These are phyloP conservation scores for Fomitopsis pulvina DNA, from an alignment of 768 basidiomycete genomes.

Conservation along the genomic window DNA sequence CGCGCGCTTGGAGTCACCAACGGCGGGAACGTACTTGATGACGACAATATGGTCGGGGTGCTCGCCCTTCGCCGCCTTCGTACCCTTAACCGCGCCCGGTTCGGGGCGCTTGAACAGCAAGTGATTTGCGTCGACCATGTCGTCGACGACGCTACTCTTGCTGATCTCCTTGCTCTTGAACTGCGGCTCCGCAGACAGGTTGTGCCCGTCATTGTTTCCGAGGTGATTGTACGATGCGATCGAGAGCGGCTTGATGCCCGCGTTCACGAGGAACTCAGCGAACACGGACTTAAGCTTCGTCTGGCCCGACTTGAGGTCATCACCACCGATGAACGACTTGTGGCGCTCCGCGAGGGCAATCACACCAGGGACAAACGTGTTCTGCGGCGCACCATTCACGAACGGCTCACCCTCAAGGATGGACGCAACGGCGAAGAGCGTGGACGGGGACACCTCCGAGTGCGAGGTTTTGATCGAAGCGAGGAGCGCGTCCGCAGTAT, in stretches of 20 bases:
- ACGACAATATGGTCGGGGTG: conserved; percentile 97
- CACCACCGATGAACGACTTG: conserved; percentile 92
- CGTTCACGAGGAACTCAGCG: conserved; percentile 97
- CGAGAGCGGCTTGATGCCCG: conserved; percentile 94
- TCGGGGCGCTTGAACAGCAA: conserved; percentile 83
- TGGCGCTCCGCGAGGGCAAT: conserved; percentile 88
- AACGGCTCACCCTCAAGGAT: conserved; percentile 95
- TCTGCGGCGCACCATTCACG: conserved; percentile 97
- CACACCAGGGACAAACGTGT: conserved; percentile 96
- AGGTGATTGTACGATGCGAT: conserved; percentile 99
- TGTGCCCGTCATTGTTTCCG: conserved; percentile 95
- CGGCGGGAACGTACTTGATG: conserved; percentile 95
- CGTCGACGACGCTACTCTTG: conserved; percentile 95
- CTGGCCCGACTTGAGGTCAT: conserved; percentile 97
- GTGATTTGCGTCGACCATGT: conserved; percentile 92
- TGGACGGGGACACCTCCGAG: conserved; percentile 93
- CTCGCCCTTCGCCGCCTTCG: conserved; percentile 73
- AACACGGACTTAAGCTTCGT: conserved; percentile 96
- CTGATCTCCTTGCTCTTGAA: conserved; percentile 99
- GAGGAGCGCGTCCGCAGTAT: conserved; percentile 86
- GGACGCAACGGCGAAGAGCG: conserved; percentile 90
- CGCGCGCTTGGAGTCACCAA: conserved; percentile 97
- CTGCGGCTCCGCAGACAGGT: conserved; percentile 83
- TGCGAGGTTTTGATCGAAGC: conserved; percentile 78
- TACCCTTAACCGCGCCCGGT: conserved; percentile 38